These are phyloP conservation scores for Chytriomyces hyalinus DNA, from an alignment of 192 early-diverging fungal genomes.

Conservation along the genomic window DNA sequence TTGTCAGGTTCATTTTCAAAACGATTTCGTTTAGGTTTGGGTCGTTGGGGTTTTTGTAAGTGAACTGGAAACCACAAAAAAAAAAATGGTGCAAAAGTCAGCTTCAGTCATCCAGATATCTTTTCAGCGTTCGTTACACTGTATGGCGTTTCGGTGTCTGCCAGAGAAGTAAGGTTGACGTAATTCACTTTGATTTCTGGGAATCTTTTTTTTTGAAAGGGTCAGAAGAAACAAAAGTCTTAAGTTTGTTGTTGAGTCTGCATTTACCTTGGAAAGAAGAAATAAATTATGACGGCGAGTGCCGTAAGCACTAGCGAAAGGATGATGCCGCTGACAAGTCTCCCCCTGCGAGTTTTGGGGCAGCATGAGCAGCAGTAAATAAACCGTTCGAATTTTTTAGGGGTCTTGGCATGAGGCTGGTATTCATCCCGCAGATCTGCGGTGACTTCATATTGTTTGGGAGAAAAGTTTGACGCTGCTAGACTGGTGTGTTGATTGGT, in stretches of 20 bases:
- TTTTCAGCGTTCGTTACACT: neutral
- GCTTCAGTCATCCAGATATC: neutral
- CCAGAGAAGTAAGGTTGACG: neutral
- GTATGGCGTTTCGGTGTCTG: slow-evolving; percentile 7
- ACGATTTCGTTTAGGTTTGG: slow-evolving; percentile 12
- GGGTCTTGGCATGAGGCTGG: too few species aligned
- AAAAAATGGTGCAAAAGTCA: neutral
- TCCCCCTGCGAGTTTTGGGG: too few species aligned
- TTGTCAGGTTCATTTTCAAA: slow-evolving; percentile 21
- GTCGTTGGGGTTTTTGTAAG: slow-evolving; percentile 1
- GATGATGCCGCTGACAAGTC: too few species aligned
- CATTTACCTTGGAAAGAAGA: slow-evolving; percentile 7
- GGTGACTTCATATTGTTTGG: too few species aligned
- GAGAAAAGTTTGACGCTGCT: too few species aligned
- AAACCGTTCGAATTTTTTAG: too few species aligned
- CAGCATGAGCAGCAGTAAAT: too few species aligned
- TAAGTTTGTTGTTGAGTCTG: too few species aligned
- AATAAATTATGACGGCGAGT: neutral
- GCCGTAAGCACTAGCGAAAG: neutral
- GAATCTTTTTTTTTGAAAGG: neutral
- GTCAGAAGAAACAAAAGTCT: too few species aligned
- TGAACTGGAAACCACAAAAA: neutral
- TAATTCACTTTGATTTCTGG: slow-evolving; percentile 18
- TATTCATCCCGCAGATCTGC: too few species aligned
- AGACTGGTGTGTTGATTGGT: too few species aligned